Evolutionary conservation across 306 rosid species (phyloP), one percentile per base, ranked within the genome.

Genomic region (Datisca glomerata): DNA sequence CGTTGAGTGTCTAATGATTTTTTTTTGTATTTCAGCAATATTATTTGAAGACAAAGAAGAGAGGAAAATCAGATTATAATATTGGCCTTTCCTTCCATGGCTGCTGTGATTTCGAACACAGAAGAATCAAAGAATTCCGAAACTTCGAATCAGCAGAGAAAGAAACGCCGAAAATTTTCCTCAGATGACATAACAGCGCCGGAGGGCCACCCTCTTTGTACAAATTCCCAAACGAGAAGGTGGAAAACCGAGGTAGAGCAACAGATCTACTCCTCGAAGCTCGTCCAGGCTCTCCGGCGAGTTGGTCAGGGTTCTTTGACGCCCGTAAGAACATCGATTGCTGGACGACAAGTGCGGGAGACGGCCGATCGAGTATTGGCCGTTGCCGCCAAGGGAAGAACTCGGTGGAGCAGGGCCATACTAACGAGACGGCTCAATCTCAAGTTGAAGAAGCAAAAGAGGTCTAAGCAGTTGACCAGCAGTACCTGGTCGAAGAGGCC

Each of bases 351-450:
- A 0, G 70, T 89, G 24, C 77, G 78, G 1, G 55, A 70, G 6
- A 62, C 86, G 37, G 93, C 97, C 5, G 69, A 89, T 62, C 57
- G 81, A 7, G 72, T 89, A 10, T 85, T 89, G 23, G 97, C 97
- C 6, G 45, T 55, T 2, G 36, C 77, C 3, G 91, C 83, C 28
- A 76, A 64, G 49, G 95, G 97, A 0, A 59, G 72, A 55, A 77
- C 93, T 16, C 81, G 86, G 24, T 89, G 97, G 97, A 89, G 97
- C 69, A 75, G 86, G 8, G 86, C 93, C 24, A 79, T 89, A 51
- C 78, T 89, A 20, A 59, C 65, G 6, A 60, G 37, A 39, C 84
- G 79, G n/a, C 59, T 73, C 37, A 47, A 68, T 5, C 37, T 56
- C 56, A 76, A 43, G 44, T 31, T 31, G 36, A 31, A 31, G 36